phyloP scores from a whole-genome alignment of 306 rosid species.

The Astragalus glycyphyllos region DNA sequence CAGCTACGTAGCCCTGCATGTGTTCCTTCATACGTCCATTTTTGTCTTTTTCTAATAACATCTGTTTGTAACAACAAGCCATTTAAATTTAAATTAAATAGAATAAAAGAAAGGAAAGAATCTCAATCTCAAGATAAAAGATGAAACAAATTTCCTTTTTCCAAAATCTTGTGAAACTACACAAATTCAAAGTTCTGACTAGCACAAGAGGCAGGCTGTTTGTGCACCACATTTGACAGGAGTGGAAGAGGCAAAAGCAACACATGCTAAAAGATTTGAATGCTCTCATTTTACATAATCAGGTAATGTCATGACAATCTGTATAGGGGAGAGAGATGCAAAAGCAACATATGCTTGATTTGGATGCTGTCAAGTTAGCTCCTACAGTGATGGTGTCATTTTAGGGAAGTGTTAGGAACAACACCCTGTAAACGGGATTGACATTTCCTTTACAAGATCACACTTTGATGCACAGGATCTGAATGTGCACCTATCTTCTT shows the following conservation, averaged over 20 bases:
- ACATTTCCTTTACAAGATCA: too few relatives aligned
- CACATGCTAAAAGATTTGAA: slow-evolving; percentile 4
- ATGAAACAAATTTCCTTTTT: neutral
- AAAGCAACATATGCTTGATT: slow-evolving; percentile 16
- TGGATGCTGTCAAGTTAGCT: neutral
- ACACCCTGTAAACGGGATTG: too few relatives aligned
- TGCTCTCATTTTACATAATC: slow-evolving; percentile 24
- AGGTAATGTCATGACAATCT: slow-evolving; percentile 3
- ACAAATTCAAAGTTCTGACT: slow-evolving; percentile 35
- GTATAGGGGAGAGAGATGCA: neutral
- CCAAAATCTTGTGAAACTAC: slow-evolving; percentile 21
- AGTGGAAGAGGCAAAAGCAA: slow-evolving; percentile 15
- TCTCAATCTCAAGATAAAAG: slow-evolving; percentile 3
- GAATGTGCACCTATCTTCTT: too few relatives aligned
- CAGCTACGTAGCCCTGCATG: slow-evolving; percentile 83
- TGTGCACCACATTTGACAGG: neutral
- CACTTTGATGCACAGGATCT: too few relatives aligned
- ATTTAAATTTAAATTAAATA: too few relatives aligned
- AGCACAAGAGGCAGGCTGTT: slow-evolving; percentile 27
- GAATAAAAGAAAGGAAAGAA: slow-evolving; percentile 5
- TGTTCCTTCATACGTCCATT: slow-evolving; percentile 54
- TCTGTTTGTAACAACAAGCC: slow-evolving; percentile 49
- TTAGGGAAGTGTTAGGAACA: neutral
- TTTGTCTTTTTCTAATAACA: slow-evolving; percentile 69
- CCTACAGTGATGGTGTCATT: too few relatives aligned